Percentiles rank a stretch among this genome's conserved stretches.
These are phyloP conservation scores for Globisporangium viniferum DNA, from an alignment of 352 stramenopile species.

Conservation along the genomic window DNA sequence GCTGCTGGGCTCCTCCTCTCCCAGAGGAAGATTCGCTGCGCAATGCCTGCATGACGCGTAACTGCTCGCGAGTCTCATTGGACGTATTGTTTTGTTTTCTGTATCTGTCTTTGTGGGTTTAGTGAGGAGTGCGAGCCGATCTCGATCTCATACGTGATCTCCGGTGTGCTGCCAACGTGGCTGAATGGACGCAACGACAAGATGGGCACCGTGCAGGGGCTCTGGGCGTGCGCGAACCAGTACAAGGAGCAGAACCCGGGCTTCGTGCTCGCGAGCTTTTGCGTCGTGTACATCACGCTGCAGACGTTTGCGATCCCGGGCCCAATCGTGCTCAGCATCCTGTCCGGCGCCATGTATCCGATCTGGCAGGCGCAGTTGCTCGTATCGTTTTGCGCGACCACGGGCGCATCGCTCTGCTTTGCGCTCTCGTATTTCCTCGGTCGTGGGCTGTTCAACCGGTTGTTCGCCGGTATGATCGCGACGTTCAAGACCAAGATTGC, in stretches of 20 bases:
- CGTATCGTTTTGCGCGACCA: constrained; percentile 82
- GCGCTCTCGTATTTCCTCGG: constrained; percentile 84
- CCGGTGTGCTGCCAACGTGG: constrained; percentile 74
- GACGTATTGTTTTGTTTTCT: neutral
- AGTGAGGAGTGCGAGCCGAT: constrained; percentile 68
- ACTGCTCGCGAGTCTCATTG: constrained; percentile 7
- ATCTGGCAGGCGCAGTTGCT: constrained; percentile 75
- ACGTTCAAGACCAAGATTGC: constrained; percentile 83
- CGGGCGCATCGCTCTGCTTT: constrained; percentile 80
- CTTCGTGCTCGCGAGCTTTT: constrained; percentile 81
- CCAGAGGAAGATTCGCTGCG: neutral
- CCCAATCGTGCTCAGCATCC: constrained; percentile 83
- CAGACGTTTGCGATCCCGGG: constrained; percentile 88
- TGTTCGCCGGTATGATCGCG: constrained; percentile 72
- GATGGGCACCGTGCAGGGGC: constrained; percentile 72
- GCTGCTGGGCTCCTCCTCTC: neutral
- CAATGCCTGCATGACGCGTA: constrained; percentile 5
- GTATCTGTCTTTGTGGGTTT: neutral
- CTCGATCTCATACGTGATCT: constrained; percentile 75
- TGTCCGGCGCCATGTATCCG: constrained; percentile 86
- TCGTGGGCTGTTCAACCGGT: constrained; percentile 60
- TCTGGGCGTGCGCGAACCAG: constrained; percentile 73
- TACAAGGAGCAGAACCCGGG: constrained; percentile 73
- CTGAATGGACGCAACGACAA: constrained; percentile 82
- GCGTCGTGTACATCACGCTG: constrained; percentile 81